Conservation (phyloP, 2,329 filamentous ascomycete species). For the Aspergillus awamori region DNA sequence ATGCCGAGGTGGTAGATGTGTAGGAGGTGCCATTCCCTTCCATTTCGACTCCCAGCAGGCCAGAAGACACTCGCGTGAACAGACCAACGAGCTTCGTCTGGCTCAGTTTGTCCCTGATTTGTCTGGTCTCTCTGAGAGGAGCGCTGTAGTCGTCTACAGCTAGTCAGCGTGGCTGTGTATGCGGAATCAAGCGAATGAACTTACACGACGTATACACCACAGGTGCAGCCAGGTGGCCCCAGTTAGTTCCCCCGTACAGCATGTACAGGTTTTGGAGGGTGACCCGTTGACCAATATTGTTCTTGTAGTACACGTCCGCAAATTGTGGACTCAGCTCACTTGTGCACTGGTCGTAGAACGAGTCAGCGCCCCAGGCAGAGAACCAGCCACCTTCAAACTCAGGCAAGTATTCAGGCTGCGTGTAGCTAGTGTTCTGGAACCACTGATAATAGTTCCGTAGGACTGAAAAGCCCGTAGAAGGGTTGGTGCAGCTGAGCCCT, state of each 20-base stretch:
- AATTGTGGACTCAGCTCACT: conserved; percentile 52
- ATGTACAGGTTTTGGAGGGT: conserved; percentile 57
- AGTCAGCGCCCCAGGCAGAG: conserved; percentile 54
- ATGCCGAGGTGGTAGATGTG: conserved; percentile 46
- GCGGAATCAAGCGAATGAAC: background rate
- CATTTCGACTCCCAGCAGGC: conserved; percentile 57
- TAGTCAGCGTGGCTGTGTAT: background rate
- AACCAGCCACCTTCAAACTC: conserved; percentile 60
- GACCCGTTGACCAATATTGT: conserved; percentile 55
- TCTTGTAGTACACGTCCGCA: conserved; percentile 60
- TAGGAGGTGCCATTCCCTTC: conserved; percentile 58
- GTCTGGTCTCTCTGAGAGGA: conserved; percentile 57
- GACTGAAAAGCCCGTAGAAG: conserved; percentile 52
- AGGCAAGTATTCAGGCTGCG: conserved; percentile 57
- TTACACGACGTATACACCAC: conserved; percentile 51
- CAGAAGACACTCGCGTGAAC: conserved; percentile 57
- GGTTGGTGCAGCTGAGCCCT: conserved; percentile 55
- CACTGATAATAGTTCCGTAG: conserved; percentile 59
- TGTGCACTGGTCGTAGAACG: conserved; percentile 55
- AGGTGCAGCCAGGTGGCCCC: conserved; percentile 55
- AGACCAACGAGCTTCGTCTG: conserved; percentile 59
- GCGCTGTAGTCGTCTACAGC: conserved; percentile 48
- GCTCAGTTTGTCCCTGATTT: conserved; percentile 56
- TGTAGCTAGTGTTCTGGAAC: conserved; percentile 59
- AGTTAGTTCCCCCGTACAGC: conserved; percentile 59